These are phyloP conservation scores for Neurospora sp. DNA, from an alignment of 495 filamentous ascomycete genomes.

Conservation along the genomic window DNA sequence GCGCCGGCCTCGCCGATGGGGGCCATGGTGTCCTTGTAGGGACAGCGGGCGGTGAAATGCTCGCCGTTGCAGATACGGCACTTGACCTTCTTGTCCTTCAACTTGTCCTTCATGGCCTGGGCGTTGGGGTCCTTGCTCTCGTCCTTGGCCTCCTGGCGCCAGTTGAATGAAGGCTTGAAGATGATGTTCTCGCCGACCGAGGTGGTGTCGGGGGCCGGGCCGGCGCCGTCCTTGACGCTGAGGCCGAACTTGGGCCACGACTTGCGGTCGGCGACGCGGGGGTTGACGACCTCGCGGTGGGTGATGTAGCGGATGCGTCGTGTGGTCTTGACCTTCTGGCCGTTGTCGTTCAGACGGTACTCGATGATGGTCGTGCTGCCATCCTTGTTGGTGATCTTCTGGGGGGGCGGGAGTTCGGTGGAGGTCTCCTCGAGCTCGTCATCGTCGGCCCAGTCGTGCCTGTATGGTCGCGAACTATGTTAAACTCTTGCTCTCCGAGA, in stretches of 20 bases:
- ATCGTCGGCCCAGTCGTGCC: constrained; percentile 89
- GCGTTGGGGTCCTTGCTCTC: constrained; percentile 66
- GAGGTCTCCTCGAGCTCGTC: constrained; percentile 78
- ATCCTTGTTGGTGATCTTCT: constrained; percentile 90
- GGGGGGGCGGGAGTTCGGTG: constrained; percentile 68
- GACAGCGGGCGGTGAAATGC: constrained; percentile 92
- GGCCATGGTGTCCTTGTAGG: constrained; percentile 58
- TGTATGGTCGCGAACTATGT: constrained; percentile 3
- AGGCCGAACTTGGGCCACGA: constrained; percentile 86
- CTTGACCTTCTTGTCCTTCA: constrained; percentile 99
- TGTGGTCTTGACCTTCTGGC: constrained; percentile 92
- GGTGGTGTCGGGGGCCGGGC: constrained; percentile 73
- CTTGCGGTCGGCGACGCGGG: constrained; percentile 87
- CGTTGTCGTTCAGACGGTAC: constrained; percentile 83
- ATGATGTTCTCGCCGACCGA: constrained; percentile 94
- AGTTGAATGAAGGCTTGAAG: constrained; percentile 82
- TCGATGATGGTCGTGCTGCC: constrained; percentile 92
- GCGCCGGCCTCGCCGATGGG: constrained; percentile 41
- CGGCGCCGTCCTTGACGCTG: constrained; percentile 53
- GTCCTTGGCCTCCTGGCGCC: constrained; percentile 79
- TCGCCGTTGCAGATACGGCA: constrained; percentile 97
- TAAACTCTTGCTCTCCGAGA: not conserved
- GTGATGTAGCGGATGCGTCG: constrained; percentile 85
- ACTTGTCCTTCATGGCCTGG: constrained; percentile 73
- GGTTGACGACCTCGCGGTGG: constrained; percentile 86